Evolutionary conservation across 2,329 filamentous ascomycete genomes (phyloP).

Genomic region (Pseudocercospora musae): DNA sequence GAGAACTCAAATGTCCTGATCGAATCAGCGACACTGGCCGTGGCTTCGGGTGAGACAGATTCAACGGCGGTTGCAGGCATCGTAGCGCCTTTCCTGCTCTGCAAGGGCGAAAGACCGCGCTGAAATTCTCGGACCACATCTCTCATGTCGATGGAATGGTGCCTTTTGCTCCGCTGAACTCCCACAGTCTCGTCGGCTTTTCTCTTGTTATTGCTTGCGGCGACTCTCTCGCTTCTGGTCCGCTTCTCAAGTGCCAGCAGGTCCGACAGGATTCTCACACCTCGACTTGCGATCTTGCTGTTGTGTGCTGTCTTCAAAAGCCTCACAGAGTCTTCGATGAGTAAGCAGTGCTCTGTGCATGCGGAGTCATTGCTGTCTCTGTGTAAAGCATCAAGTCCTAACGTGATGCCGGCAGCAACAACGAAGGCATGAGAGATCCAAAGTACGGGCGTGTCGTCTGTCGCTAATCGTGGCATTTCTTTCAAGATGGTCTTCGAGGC

Average conservation of each 20-base stretch:
- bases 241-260: neutral
- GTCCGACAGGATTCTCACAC: conserved; percentile 1
- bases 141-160: conserved; percentile 3
- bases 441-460: conserved; percentile 5
- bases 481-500: conserved; percentile 17
- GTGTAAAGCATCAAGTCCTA: conserved; percentile 8
- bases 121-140: conserved; percentile 4
- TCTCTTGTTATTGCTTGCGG: neutral
- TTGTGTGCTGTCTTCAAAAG: neutral
- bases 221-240: neutral
- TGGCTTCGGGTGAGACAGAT: neutral
- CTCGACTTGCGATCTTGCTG: conserved; percentile 11
- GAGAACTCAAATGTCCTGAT: neutral
- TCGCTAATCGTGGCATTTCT: neutral
- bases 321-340: neutral
- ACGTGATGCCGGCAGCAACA: conserved; percentile 10
- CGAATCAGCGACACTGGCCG: neutral
- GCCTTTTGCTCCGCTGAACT: neutral
- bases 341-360: conserved; percentile 1
- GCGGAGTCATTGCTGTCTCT: neutral
- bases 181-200: neutral
- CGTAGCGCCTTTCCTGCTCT: neutral
- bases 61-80: neutral
- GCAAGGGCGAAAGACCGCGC: neutral
- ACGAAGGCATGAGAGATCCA: conserved; percentile 11